Conservation (phyloP, 2,329 filamentous ascomycete genomes). For the Xylariales sp. region DNA sequence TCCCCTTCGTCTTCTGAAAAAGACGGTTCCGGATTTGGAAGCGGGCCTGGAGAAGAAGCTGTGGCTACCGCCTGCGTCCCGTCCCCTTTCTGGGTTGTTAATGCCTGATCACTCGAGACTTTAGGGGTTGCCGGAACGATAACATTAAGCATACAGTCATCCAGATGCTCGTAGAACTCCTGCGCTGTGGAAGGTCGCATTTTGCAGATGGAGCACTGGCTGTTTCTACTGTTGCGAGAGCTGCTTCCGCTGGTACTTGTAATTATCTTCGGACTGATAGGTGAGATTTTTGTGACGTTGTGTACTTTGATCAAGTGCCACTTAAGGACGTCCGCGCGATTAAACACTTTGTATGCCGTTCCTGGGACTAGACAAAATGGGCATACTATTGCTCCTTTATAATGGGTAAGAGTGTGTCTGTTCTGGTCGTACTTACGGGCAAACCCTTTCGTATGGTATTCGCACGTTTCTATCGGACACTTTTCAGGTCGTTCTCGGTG, state of each 20-base stretch:
- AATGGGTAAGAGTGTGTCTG: conserved; percentile 91
- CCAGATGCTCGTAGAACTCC: conserved; percentile 97
- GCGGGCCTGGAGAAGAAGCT: no score
- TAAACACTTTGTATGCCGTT: conserved; percentile 91
- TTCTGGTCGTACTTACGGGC: conserved; percentile 98
- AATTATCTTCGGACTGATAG: conserved; percentile 83
- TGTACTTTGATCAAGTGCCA: conserved; percentile 90
- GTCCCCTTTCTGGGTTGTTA: conserved; percentile 45
- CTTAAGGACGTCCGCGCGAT: conserved; percentile 96
- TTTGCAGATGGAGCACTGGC: conserved; percentile 90
- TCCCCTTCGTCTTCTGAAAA: no score
- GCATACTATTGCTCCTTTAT: conserved; percentile 97
- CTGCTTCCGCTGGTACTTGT: conserved; percentile 45
- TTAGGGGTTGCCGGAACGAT: conserved; percentile 62
- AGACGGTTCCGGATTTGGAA: no score
- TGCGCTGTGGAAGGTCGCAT: conserved; percentile 85
- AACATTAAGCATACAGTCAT: conserved; percentile 71
- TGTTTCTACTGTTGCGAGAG: conserved; percentile 66
- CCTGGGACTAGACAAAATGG: conserved; percentile 93
- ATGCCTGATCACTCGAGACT: conserved; percentile 42
- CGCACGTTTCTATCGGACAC: conserved; percentile 90
- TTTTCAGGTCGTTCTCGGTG: conserved; percentile 94
- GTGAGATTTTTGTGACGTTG: conserved; percentile 90
- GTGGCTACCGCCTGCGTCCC: conserved; percentile 36
- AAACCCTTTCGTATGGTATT: conserved; percentile 93